Percentiles rank a stretch among this genome's conserved stretches.
phyloP scores from a whole-genome alignment of 2,329 filamentous ascomycete species.

The Podosphaera fusca region DNA sequence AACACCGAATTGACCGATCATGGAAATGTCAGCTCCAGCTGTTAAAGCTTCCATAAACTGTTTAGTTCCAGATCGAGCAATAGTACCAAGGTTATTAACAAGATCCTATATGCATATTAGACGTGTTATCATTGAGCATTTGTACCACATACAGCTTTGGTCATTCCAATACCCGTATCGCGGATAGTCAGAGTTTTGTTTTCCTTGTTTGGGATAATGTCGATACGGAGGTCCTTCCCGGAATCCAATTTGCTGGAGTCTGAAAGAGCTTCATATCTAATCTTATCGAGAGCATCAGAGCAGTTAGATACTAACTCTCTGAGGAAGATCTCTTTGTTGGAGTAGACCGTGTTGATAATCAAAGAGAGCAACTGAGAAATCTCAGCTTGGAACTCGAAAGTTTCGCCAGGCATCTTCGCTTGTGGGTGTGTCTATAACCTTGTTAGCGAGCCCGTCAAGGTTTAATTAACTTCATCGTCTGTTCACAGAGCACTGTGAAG shows the following conservation, averaged over 20 bases:
- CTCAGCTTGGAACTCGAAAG: constrained; percentile 99
- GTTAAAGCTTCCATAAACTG: constrained; percentile 99
- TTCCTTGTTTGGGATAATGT: constrained; percentile 96
- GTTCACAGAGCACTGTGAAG: no score
- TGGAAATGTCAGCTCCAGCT: constrained; percentile 95
- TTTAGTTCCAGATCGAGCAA: constrained; percentile 97
- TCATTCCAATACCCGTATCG: constrained; percentile 99
- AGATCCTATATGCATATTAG: constrained; percentile 46
- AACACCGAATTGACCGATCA: constrained; percentile 99
- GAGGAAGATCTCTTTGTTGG: constrained; percentile 99
- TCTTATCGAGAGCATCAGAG: constrained; percentile 98
- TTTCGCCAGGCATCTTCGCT: constrained; percentile 63
- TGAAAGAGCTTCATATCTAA: constrained; percentile 93
- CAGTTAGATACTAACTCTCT: constrained; percentile 96
- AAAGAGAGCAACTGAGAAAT: constrained; percentile 99
- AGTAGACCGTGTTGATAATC: constrained; percentile 99
- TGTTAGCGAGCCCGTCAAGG: not conserved
- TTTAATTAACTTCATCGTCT: no score
- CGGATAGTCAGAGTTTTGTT: constrained; percentile 92
- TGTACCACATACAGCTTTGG: constrained; percentile 72
- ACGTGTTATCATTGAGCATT: not conserved
- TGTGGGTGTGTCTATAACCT: constrained; percentile 8
- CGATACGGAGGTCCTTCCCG: constrained; percentile 94
- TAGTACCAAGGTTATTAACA: constrained; percentile 99
- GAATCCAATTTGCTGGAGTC: constrained; percentile 93